Percentiles rank a stretch among this genome's conserved stretches.
phyloP scores from a whole-genome alignment of 1,284 basidiomycete genomes.

The Moesziomyces globuligerus region DNA sequence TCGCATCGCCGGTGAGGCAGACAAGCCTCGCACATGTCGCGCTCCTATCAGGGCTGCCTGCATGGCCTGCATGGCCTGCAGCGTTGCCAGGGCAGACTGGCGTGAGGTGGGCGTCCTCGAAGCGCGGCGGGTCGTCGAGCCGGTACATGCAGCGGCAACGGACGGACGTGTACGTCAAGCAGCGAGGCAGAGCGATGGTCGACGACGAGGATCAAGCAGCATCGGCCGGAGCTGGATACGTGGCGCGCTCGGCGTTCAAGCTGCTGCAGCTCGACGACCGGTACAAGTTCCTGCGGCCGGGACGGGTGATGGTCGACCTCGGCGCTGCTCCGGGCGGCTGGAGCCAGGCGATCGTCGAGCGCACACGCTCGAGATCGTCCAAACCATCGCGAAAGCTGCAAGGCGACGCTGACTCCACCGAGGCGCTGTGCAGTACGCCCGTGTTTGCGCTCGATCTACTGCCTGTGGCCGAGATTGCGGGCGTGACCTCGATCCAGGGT shows the following conservation, averaged over 20 bases:
- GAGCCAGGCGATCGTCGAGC: slow-evolving; percentile 54
- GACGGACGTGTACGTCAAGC: slow-evolving; percentile 41
- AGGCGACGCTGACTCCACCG: no score
- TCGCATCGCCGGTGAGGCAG: no score
- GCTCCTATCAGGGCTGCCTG: no score
- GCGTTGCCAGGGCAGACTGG: no score
- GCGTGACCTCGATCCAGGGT: slow-evolving; percentile 45
- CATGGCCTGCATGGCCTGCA: no score
- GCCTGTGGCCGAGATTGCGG: slow-evolving; percentile 26
- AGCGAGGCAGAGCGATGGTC: slow-evolving; percentile 3
- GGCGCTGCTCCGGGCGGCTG: slow-evolving; percentile 63
- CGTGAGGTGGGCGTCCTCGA: slow-evolving; percentile 24
- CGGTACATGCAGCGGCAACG: slow-evolving; percentile 45
- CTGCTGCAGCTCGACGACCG: slow-evolving; percentile 53
- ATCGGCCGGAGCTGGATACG: slow-evolving; percentile 18
- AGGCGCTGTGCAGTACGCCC: not conserved
- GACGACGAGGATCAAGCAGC: slow-evolving; percentile 8
- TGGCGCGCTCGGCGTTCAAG: slow-evolving; percentile 61
- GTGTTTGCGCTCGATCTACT: slow-evolving; percentile 58
- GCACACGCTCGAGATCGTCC: slow-evolving; percentile 5
- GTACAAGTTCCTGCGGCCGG: slow-evolving; percentile 46
- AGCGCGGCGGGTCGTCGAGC: slow-evolving; percentile 36
- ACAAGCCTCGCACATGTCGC: no score
- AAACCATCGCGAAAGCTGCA: not conserved
- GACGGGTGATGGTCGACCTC: slow-evolving; percentile 54